A percentile compares a stretch with the other conserved stretches of the same genome.
phyloP scores from a whole-genome alignment of 345 rosid species.

The Populus euphratica region DNA sequence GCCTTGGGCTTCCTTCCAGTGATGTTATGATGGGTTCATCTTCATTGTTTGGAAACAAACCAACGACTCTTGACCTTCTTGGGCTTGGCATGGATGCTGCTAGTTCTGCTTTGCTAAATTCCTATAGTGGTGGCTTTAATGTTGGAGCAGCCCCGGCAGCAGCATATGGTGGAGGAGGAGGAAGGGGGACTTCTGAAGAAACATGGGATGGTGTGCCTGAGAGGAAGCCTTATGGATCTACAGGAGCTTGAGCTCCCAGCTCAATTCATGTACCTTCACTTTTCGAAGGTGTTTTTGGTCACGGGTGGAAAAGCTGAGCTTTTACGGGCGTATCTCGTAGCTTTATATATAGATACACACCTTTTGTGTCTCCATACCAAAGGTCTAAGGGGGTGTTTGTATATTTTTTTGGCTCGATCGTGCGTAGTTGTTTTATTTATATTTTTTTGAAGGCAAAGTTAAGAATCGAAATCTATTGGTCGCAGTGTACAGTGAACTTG shows the following conservation, averaged over 20 bases:
- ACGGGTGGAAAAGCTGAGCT: not conserved
- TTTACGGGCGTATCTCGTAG: not conserved
- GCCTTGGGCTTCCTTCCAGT: constrained; percentile 35
- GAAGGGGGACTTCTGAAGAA: constrained; percentile 23
- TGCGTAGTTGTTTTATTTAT: too few relatives aligned
- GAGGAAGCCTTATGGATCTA: constrained; percentile 26
- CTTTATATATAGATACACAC: not conserved
- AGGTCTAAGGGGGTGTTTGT: not conserved
- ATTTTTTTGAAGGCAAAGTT: too few relatives aligned
- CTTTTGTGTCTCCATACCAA: not conserved
- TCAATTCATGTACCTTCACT: not conserved
- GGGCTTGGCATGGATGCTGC: constrained; percentile 51
- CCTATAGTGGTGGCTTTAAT: constrained; percentile 41
- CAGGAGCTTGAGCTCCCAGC: constrained; percentile 8
- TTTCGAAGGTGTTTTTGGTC: constrained; percentile 12
- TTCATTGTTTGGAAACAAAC: constrained; percentile 43
- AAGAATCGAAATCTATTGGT: too few relatives aligned
- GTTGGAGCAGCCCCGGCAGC: constrained; percentile 23
- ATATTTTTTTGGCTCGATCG: too few relatives aligned
- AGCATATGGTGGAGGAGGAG: constrained; percentile 20
- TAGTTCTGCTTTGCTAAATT: constrained; percentile 47
- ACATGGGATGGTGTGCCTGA: constrained; percentile 40
- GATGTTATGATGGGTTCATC: constrained; percentile 39
- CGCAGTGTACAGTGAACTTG: too few relatives aligned
- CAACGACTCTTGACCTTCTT: constrained; percentile 61